Percentiles rank a stretch among this genome's conserved stretches.
Conservation (phyloP, 148 eudicot species). For the Heliamphora exappendiculata region DNA sequence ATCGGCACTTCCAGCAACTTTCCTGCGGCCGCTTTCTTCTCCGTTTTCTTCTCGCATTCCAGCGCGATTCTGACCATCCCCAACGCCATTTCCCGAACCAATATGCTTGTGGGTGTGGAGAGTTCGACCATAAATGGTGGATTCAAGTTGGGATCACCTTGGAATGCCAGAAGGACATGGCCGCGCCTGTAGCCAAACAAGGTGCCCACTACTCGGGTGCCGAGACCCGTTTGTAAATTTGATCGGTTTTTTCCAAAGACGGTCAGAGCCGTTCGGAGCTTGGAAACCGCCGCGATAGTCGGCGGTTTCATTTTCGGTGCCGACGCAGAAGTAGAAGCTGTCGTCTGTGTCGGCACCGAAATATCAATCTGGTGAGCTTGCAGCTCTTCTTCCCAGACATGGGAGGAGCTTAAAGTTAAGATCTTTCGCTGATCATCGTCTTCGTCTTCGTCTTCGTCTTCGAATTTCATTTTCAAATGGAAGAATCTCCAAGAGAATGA, state of each 20-base stretch:
- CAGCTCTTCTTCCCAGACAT: conserved; percentile 23
- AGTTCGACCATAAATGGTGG: conserved; percentile 56
- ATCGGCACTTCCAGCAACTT: conserved; percentile 60
- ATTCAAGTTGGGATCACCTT: conserved; percentile 32
- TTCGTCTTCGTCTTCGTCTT: conserved; percentile 31
- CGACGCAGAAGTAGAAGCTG: conserved; percentile 10
- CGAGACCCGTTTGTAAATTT: conserved; percentile 28
- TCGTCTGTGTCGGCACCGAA: conserved; percentile 12
- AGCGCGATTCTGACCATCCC: conserved; percentile 57
- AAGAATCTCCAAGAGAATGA: conserved; percentile 85
- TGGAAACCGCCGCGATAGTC: conserved; percentile 27
- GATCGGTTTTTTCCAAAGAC: conserved; percentile 35
- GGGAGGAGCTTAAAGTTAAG: conserved; percentile 36
- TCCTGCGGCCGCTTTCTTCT: conserved; percentile 21
- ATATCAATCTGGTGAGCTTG: conserved; percentile 12
- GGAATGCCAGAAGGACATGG: conserved; percentile 52
- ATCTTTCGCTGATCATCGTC: conserved; percentile 26
- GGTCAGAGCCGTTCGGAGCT: conserved; percentile 46
- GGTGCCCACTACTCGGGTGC: conserved; percentile 51
- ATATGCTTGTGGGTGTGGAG: conserved; percentile 45
- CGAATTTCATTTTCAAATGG: conserved; percentile 49
- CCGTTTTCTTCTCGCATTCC: conserved; percentile 41
- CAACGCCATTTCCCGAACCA: conserved; percentile 61
- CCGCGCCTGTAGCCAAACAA: conserved; percentile 52
- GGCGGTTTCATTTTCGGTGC: conserved; percentile 34